Base-by-base conservation (phyloP, 176 grass and related monocot genomes). In the Oropetium thomaeum region DNA sequence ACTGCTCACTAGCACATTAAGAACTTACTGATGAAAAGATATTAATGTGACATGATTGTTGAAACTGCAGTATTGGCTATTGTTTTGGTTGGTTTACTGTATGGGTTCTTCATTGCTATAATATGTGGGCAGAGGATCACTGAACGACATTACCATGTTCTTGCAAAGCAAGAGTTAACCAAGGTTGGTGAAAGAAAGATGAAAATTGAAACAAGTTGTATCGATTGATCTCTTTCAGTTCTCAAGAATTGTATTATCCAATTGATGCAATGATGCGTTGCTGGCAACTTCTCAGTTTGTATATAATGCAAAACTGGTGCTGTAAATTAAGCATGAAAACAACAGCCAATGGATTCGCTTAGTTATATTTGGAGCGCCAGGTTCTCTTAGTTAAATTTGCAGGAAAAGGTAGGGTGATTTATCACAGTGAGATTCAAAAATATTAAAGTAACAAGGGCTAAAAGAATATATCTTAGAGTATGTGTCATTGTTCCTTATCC, bases 101-200 rank as follows among this genome's bases (percentile, higher is more conserved):
- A 99, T 89, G 96, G 96, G n/a, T 99, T 99, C 82, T 92, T 99
- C 87, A 90, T 99, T 82, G 96, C 96, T 75, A 99, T 99, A 90
- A 99, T 95, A 74, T 95, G 91, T 71, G 96, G 96, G 54, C 96
- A 99, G 82, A 88, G 91, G 86, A 99, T 99, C 74, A 93, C 79
- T 67, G 96, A 99, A 65, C 85, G 89, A 0, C 96, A 99, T 69
- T 99, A 95, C 72, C 96, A 99, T 84, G 87, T 99, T 90, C 91
- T 99, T 84, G 89, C 87, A 57, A 95, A 90, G 65, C 87, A 99
- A 91, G 96, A 95, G 65, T 79, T 95, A 76, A 99, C 96, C 54
- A 95, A 99, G 96, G 91, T 99, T 62, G 35, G 82, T 79, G 43
- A 60, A 74, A 77, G 62, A 26, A 84, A 51, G 47, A 73, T 1